Evolutionary conservation across 148 eudicot species (phyloP), one percentile per base, ranked within the genome.

Genomic region (Vaccinium myrtillus): DNA sequence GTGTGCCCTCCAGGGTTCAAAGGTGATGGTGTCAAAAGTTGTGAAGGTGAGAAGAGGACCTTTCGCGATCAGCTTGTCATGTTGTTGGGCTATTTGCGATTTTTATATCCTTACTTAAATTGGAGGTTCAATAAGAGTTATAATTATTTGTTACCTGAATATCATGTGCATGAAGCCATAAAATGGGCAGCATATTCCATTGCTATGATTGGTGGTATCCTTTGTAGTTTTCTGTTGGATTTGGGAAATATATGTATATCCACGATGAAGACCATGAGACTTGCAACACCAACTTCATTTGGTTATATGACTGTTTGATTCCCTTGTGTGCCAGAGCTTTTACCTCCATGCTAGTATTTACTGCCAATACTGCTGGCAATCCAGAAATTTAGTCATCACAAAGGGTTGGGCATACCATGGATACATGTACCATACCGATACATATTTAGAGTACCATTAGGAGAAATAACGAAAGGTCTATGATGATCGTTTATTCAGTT

Each of bases 1-100:
- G 87, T 87, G 51, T 97, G 98, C 90, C 99, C 99, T 81, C 88
- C 91, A 56, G 98, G 99, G 46, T 93, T 97, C 87, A 94, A 88
- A 87, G 99, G 96, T 48, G 98, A 97, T 84, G 98, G 98, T 84
- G 90, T 90, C 50, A 87, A 93, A 73, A 97, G 90, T 53, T 95
- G 98, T 88, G 88, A 85, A 90, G 98, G 99, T 94, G 90, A 89
- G 87, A 83, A 36, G 54, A 53, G 77, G 49, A 16, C 43, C 56
- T 86, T 82, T 46, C 53, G 30, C 74, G 49, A 81, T 63, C 55
- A 85, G 74, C 55, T 85, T 58, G 69, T 81, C 54, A 23, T 77
- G 54, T 74, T 81, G 12, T 46, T 43, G 1, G 27, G 30, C 32
- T 49, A n/a, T 77, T 76, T 18, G 4, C 2, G 46, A 58, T 56